A percentile compares a stretch with the other conserved stretches of the same genome.
These are phyloP conservation scores for Fibroporia radiculosa DNA, from an alignment of 768 basidiomycete genomes.

Conservation along the genomic window DNA sequence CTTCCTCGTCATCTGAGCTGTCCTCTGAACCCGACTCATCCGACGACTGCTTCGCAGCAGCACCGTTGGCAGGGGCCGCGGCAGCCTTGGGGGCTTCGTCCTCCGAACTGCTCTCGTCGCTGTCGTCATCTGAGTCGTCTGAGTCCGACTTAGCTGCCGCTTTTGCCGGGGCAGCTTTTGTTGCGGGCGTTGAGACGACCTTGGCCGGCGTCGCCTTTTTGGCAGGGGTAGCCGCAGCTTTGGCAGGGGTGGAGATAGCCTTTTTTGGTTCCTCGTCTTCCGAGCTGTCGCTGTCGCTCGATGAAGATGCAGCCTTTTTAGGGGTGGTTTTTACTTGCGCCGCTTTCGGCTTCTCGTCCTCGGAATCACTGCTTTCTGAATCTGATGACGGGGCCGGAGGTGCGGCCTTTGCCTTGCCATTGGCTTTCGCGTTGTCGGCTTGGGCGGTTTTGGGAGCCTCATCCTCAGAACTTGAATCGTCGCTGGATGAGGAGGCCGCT, in stretches of 20 bases:
- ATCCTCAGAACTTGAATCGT: constrained; percentile 12
- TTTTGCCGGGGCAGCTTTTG: constrained; percentile 17
- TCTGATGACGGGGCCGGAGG: neutral
- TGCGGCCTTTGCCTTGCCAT: constrained; percentile 13
- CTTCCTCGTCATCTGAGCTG: constrained; percentile 28
- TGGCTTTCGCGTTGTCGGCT: constrained; percentile 12
- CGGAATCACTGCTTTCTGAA: constrained; percentile 18
- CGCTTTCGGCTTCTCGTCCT: constrained; percentile 33
- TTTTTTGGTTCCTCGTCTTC: constrained; percentile 17
- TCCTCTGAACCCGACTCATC: constrained; percentile 2
- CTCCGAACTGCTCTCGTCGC: constrained; percentile 15
- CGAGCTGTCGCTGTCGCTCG: constrained; percentile 13
- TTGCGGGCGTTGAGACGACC: constrained; percentile 15
- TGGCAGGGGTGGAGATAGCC: constrained; percentile 13
- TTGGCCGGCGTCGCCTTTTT: constrained; percentile 16
- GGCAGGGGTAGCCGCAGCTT: constrained; percentile 16
- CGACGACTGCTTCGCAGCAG: constrained; percentile 6
- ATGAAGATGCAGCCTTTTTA: constrained; percentile 17
- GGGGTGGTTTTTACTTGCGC: constrained; percentile 25
- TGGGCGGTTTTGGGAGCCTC: constrained; percentile 14
- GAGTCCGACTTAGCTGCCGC: constrained; percentile 18
- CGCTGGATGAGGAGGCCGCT: constrained; percentile 7
- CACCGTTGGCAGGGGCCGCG: constrained; percentile 9
- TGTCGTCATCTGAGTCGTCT: constrained; percentile 22
- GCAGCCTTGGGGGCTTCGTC: constrained; percentile 3